Evolutionary conservation across 768 basidiomycete species (phyloP).

Genomic region (Tulasnella sp.): DNA sequence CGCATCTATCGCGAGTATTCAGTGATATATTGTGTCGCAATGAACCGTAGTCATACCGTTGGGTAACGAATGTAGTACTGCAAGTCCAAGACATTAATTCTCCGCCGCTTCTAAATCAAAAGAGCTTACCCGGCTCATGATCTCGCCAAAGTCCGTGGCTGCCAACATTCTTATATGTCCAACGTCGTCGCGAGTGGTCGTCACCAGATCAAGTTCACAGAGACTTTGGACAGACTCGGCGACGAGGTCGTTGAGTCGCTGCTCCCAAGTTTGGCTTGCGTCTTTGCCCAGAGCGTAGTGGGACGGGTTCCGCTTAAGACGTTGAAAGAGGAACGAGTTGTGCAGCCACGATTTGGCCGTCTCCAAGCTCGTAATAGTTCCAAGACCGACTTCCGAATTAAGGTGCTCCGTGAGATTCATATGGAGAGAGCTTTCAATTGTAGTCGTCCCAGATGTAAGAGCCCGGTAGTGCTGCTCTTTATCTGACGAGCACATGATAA

Average conservation of each 20-base stretch:
- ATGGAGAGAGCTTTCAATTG: conserved; percentile 81
- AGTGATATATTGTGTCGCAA: neutral
- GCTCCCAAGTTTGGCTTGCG: conserved; percentile 51
- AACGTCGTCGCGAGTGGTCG: conserved; percentile 25
- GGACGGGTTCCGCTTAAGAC: conserved; percentile 72
- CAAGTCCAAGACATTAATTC: neutral
- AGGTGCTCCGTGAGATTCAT: conserved; percentile 77
- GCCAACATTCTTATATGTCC: conserved; percentile 32
- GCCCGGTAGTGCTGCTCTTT: conserved; percentile 61
- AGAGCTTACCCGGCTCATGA: conserved; percentile 69
- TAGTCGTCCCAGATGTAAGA: conserved; percentile 56
- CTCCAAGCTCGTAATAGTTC: conserved; percentile 59
- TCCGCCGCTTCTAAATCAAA: neutral
- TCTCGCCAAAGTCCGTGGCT: conserved; percentile 69
- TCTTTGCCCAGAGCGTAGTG: conserved; percentile 55
- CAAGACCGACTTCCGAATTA: conserved; percentile 85
- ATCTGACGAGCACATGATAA: conserved; percentile 69
- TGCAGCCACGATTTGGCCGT: conserved; percentile 75
- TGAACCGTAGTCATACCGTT: conserved; percentile 34
- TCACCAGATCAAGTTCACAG: conserved; percentile 47
- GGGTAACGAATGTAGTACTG: conserved; percentile 67
- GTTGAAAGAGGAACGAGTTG: conserved; percentile 74
- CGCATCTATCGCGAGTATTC: conserved; percentile 42
- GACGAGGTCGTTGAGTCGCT: conserved; percentile 63
- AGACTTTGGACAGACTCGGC: conserved; percentile 50